phyloP scores from a whole-genome alignment of 2,329 filamentous ascomycete species.

The Fusarium goolgardi region DNA sequence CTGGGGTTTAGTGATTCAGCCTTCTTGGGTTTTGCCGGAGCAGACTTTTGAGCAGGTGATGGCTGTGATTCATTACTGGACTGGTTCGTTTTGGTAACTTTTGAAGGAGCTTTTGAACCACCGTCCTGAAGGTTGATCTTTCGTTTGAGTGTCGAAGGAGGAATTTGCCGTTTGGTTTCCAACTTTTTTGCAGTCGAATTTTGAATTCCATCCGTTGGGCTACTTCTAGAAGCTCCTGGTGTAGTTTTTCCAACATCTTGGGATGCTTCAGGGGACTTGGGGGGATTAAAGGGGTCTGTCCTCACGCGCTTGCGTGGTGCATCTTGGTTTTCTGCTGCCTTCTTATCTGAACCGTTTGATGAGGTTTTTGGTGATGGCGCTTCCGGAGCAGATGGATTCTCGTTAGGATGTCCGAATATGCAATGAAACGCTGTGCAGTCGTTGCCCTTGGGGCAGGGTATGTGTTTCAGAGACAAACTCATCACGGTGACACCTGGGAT shows the following conservation, averaged over 20 bases:
- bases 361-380: conserved; percentile 6
- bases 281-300: conserved; percentile 34
- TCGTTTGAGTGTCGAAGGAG: conserved; percentile 51
- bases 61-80: conserved; percentile 35
- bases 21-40: conserved; percentile 44
- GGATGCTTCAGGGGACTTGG: conserved; percentile 15
- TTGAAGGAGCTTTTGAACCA: conserved; percentile 15
- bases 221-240: conserved; percentile 14
- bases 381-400: conserved; percentile 43
- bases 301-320: conserved; percentile 50
- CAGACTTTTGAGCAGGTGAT: conserved; percentile 29
- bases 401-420: conserved; percentile 60
- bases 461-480: conserved; percentile 59
- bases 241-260: conserved; percentile 15
- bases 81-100: conserved; percentile 12
- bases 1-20: conserved; percentile 74
- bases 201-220: conserved; percentile 6
- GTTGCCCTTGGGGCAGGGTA: conserved; percentile 63
- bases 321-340: conserved; percentile 43
- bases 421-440: conserved; percentile 62
- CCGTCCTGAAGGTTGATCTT: conserved; percentile 28
- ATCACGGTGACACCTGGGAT: conserved; percentile 40
- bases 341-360: conserved; percentile 9
- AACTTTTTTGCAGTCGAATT: conserved; percentile 24
- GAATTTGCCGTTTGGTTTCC: conserved; percentile 48